Percentiles rank a stretch among this genome's conserved stretches.
Conservation (phyloP, 2,329 filamentous ascomycete species). For the Sodiomyces alkalinus region DNA sequence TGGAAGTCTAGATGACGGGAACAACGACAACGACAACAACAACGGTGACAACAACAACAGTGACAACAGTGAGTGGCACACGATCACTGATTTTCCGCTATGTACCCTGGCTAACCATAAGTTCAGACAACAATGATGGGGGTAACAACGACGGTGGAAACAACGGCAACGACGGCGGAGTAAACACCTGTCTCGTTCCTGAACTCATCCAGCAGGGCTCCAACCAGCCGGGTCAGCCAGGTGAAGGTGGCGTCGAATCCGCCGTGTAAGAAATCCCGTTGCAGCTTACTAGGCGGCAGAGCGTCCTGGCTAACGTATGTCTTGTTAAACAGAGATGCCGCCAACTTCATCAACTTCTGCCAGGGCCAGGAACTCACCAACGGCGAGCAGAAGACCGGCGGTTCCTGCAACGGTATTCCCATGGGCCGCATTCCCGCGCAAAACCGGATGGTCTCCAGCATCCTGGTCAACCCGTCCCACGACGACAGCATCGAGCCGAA, state of each 20-base stretch:
- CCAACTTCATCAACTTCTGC: constrained; percentile 50
- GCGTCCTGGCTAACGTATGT: too few species aligned
- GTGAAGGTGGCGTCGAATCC: constrained; percentile 34
- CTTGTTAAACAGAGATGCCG: constrained; percentile 37
- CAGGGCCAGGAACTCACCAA: constrained; percentile 35
- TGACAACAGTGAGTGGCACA: constrained; percentile 4
- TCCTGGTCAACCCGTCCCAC: constrained; percentile 38
- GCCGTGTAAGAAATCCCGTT: constrained; percentile 36
- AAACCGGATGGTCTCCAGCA: constrained; percentile 40
- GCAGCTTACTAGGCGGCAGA: too few species aligned
- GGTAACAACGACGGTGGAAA: constrained; percentile 12
- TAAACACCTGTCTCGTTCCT: constrained; percentile 21
- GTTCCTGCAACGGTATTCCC: constrained; percentile 49
- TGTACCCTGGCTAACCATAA: too few species aligned
- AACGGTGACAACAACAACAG: constrained; percentile 10
- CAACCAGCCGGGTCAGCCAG: constrained; percentile 27
- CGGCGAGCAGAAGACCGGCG: constrained; percentile 38
- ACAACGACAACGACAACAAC: constrained; percentile 10
- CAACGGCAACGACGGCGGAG: constrained; percentile 9
- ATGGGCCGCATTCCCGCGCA: constrained; percentile 46
- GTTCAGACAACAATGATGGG: constrained; percentile 8
- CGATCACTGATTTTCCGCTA: too few species aligned
- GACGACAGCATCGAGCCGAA: constrained; percentile 29
- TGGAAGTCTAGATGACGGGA: too few species aligned
- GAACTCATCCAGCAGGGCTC: constrained; percentile 35